These are phyloP conservation scores for Pelargonium fulgidum DNA, from an alignment of 441 rosid species.

Conservation along the genomic window DNA sequence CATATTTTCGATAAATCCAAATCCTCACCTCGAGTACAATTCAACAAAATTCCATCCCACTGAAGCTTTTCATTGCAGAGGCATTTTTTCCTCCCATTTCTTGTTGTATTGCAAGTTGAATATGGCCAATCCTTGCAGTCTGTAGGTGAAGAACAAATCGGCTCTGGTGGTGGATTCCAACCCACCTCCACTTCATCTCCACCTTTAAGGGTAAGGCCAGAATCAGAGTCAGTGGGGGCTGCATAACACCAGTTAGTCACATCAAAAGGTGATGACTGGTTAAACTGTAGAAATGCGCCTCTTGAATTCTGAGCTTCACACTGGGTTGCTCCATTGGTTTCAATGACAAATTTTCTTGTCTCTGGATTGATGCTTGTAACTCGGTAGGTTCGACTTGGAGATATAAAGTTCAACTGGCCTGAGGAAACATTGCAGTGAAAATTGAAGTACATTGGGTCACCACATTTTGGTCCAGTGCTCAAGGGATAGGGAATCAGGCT, in stretches of 20 bases:
- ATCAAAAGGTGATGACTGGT: slow-evolving; percentile 34
- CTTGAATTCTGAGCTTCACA: slow-evolving; percentile 29
- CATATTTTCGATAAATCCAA: not conserved
- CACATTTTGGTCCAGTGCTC: slow-evolving; percentile 51
- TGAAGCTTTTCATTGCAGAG: slow-evolving; percentile 31
- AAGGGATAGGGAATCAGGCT: slow-evolving; percentile 57
- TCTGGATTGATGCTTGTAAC: slow-evolving; percentile 37
- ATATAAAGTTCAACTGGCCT: slow-evolving; percentile 41
- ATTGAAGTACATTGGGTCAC: slow-evolving; percentile 42
- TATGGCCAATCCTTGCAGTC: slow-evolving; percentile 64
- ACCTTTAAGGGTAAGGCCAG: slow-evolving; percentile 9
- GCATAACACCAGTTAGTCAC: slow-evolving; percentile 33
- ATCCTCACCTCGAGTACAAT: slow-evolving; percentile 44
- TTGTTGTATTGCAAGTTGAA: slow-evolving; percentile 37
- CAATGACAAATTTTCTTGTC: slow-evolving; percentile 34
- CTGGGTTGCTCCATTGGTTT: slow-evolving; percentile 21
- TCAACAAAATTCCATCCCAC: slow-evolving; percentile 45
- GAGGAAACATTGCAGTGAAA: slow-evolving; percentile 44
- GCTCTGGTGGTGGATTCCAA: slow-evolving; percentile 53
- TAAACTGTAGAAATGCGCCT: slow-evolving; percentile 22
- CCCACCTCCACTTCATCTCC: slow-evolving; percentile 46
- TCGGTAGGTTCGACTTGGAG: slow-evolving; percentile 27
- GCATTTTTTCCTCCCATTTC: slow-evolving; percentile 39
- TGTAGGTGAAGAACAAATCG: slow-evolving; percentile 36
- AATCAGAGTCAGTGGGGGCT: slow-evolving; percentile 16